phyloP scores from a whole-genome alignment of 768 basidiomycete genomes.

The Kwoniella botswanensis region DNA sequence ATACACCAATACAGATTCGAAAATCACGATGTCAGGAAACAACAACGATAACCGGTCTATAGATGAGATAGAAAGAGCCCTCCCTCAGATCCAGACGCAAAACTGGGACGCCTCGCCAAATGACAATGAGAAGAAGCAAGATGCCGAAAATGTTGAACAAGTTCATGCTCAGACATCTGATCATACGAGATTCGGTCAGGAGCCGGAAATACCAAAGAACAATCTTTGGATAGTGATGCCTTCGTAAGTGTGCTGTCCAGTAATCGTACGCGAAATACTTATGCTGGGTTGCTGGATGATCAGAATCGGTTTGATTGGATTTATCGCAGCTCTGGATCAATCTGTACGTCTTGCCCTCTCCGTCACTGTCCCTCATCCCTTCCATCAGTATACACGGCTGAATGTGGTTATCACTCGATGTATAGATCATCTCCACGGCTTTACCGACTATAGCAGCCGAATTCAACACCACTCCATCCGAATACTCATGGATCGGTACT shows the following conservation, averaged over 20 bases:
- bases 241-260: slow-evolving; percentile 14
- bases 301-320: slow-evolving; percentile 40
- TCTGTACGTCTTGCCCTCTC: slow-evolving; percentile 26
- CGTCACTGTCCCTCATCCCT: neutral
- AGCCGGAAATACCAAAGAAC: slow-evolving; percentile 38
- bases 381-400: neutral
- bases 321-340: slow-evolving; percentile 50
- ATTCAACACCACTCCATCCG: slow-evolving; percentile 47
- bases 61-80: neutral
- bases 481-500: slow-evolving; percentile 55
- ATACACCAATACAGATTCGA: neutral
- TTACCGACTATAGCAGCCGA: slow-evolving; percentile 51
- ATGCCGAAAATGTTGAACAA: neutral
- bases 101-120: neutral
- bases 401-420: neutral
- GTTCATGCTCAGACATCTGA: neutral
- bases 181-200: neutral
- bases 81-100: neutral
- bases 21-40: neutral
- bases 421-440: slow-evolving; percentile 46
- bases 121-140: neutral
- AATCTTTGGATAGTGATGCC: slow-evolving; percentile 43
- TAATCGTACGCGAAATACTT: neutral
- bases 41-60: neutral
- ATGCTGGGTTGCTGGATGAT: neutral